These are phyloP conservation scores for Allium cepa DNA, from an alignment of 106 monocot genomes.

Conservation along the genomic window DNA sequence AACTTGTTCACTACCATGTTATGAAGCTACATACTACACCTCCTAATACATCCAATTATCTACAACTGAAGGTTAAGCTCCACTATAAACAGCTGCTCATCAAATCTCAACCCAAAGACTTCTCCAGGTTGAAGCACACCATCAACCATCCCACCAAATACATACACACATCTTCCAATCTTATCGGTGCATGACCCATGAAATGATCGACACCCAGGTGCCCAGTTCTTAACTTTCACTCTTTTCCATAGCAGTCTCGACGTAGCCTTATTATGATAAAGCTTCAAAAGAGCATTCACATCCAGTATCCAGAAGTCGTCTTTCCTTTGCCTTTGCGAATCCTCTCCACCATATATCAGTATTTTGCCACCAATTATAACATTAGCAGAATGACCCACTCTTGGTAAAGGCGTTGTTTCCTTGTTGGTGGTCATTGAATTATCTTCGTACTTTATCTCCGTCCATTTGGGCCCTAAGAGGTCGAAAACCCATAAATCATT, in stretches of 20 bases:
- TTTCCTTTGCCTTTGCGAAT: constrained; percentile 69
- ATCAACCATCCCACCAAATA: constrained; percentile 93
- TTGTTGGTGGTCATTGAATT: constrained; percentile 4
- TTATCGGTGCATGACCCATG: constrained; percentile 62
- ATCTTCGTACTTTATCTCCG: constrained; percentile 38
- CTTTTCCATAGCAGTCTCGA: constrained; percentile 55
- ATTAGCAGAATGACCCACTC: constrained; percentile 77
- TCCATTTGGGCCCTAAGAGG: constrained; percentile 51
- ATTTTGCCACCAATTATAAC: constrained; percentile 54
- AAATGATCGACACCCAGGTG: constrained; percentile 58
- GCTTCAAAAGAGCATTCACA: constrained; percentile 13
- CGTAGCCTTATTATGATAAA: constrained; percentile 10
- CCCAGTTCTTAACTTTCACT: constrained; percentile 27
- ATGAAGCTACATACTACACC: too few species aligned
- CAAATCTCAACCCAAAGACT: constrained; percentile 63
- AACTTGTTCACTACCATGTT: too few species aligned
- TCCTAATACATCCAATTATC: too few species aligned
- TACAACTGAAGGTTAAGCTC: constrained; percentile 41
- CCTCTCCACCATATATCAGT: constrained; percentile 88
- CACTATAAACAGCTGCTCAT: constrained; percentile 55
- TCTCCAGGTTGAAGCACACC: constrained; percentile 53
- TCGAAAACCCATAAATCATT: constrained; percentile 82
- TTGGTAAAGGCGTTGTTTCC: constrained; percentile 35
- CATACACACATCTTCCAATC: constrained; percentile 44
- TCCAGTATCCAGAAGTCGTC: constrained; percentile 86